Conservation (phyloP, 129 eudicot species). For the Flaveria brownii region DNA sequence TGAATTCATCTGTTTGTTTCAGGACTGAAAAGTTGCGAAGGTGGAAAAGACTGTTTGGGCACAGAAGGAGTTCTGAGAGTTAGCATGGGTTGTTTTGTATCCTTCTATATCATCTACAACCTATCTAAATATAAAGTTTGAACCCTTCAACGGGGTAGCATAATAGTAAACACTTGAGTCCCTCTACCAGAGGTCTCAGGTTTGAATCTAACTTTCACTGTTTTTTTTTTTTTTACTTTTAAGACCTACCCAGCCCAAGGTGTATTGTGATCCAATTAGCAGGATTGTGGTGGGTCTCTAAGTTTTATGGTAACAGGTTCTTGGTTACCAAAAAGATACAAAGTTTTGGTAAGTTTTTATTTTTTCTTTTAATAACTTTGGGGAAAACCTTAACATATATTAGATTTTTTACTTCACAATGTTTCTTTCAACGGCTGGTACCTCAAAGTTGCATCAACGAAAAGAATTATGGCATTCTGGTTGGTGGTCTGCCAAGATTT, state of each 20-base stretch:
- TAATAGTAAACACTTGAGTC: no score
- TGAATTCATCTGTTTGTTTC: slow-evolving; percentile 19
- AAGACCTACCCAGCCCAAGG: no score
- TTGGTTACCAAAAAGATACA: neutral
- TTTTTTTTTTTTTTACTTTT: no score
- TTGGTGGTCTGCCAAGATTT: slow-evolving; percentile 74
- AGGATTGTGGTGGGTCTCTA: neutral
- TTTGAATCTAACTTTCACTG: no score
- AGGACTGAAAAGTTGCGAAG: slow-evolving; percentile 70
- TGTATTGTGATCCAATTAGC: neutral
- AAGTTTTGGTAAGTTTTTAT: neutral
- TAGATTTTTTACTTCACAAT: slow-evolving; percentile 67
- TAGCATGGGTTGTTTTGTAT: slow-evolving; percentile 90
- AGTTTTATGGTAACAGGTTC: neutral
- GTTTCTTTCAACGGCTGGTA: slow-evolving; percentile 76
- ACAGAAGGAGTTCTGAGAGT: slow-evolving; percentile 79
- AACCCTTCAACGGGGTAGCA: no score
- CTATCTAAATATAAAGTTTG: neutral
- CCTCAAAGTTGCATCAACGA: slow-evolving; percentile 55
- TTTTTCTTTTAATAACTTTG: neutral
- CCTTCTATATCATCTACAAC: slow-evolving; percentile 30
- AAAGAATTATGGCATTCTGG: slow-evolving; percentile 83
- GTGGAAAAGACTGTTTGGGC: slow-evolving; percentile 71
- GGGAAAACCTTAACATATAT: slow-evolving; percentile 47
- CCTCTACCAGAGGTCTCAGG: no score